These are phyloP conservation scores for Sporothrix brasiliensis DNA, from an alignment of 2,329 filamentous ascomycete genomes.

Conservation along the genomic window DNA sequence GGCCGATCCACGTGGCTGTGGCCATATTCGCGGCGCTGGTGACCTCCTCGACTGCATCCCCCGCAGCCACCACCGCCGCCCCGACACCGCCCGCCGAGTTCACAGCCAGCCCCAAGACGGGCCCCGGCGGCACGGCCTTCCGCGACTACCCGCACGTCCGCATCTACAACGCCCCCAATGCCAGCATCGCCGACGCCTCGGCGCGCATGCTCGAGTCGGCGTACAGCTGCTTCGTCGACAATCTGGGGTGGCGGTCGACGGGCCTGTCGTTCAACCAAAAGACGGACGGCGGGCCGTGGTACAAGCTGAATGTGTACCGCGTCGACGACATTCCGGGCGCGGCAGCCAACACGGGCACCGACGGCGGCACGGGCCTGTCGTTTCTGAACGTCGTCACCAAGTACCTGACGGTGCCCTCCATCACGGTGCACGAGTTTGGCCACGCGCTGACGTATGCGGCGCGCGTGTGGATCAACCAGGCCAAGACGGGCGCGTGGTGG, in stretches of 20 bases:
- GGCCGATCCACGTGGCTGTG: not conserved
- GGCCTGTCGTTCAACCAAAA: constrained; percentile 41
- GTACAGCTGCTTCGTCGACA: constrained; percentile 44
- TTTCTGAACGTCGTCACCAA: constrained; percentile 33
- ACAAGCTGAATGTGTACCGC: constrained; percentile 53
- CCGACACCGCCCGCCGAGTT: not conserved
- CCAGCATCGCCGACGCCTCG: constrained; percentile 40
- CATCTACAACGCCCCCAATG: constrained; percentile 42
- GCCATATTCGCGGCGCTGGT: not conserved
- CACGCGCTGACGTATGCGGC: constrained; percentile 54
- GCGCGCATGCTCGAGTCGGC: constrained; percentile 52
- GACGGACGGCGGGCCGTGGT: constrained; percentile 44
- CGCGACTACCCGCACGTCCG: constrained; percentile 49
- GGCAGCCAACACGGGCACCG: constrained; percentile 47
- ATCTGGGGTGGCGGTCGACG: constrained; percentile 44
- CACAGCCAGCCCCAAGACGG: constrained; percentile 29
- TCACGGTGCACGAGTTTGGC: constrained; percentile 56
- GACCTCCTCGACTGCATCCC: not conserved
- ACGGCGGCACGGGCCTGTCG: constrained; percentile 46
- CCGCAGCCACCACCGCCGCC: not conserved
- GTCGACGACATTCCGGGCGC: constrained; percentile 45
- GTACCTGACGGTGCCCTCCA: constrained; percentile 46
- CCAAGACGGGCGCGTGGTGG: constrained; percentile 54
- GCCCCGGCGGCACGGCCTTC: constrained; percentile 42
- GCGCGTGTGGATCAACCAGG: constrained; percentile 50